These are phyloP conservation scores for Tulasnella sp. DNA, from an alignment of 768 basidiomycete species.

Conservation along the genomic window DNA sequence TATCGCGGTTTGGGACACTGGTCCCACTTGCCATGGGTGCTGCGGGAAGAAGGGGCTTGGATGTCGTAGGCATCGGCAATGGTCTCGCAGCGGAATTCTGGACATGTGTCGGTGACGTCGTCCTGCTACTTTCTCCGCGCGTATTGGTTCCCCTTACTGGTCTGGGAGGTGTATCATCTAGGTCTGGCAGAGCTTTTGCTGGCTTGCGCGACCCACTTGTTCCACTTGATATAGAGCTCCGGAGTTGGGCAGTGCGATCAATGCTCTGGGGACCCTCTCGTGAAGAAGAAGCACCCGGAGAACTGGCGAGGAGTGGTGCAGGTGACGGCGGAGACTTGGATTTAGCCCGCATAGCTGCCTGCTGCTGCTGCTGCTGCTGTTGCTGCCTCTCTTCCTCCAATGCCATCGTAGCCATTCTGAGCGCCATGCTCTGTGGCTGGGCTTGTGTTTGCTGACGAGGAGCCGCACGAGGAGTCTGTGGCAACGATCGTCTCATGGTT, in stretches of 20 bases:
- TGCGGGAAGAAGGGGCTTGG: no score
- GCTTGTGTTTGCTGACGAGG: neutral
- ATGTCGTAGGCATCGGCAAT: no score
- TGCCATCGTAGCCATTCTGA: neutral
- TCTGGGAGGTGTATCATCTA: neutral
- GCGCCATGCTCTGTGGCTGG: neutral
- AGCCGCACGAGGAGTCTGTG: neutral
- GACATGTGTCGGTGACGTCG: no score
- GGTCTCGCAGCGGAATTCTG: no score
- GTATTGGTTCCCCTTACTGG: no score
- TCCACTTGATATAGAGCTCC: no score
- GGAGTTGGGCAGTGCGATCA: neutral
- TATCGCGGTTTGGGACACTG: no score
- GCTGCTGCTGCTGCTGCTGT: neutral
- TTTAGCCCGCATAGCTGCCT: neutral
- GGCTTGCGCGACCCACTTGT: no score
- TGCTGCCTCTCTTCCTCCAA: neutral
- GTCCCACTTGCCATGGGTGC: no score
- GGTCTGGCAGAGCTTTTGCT: neutral
- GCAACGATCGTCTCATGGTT: neutral
- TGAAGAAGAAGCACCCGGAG: neutral
- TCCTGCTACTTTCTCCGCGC: no score
- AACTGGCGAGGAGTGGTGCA: neutral
- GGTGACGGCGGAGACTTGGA: neutral
- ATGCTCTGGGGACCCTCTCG: neutral